Base-by-base conservation (phyloP, 768 basidiomycete genomes). In the Russula compacta region DNA sequence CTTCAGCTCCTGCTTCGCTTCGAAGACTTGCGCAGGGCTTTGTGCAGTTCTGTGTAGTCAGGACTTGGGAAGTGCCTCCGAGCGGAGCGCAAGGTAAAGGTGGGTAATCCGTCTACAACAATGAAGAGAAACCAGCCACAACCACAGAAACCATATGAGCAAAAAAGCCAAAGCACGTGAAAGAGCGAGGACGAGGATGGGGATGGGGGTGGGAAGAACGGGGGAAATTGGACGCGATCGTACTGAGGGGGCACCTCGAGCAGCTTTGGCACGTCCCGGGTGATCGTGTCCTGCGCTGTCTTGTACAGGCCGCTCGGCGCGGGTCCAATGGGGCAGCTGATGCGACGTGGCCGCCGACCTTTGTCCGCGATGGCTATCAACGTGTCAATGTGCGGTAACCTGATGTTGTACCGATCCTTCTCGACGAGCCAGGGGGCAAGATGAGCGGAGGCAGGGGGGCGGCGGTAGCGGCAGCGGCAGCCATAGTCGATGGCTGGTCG, bases 251-350 rank as follows among this genome's bases (percentile, higher is more conserved):
- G 60, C 11, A 61, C 24, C 12, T 44, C 44, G 24, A 29, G 24
- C 9, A 61, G 50, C 50, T 61, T 61, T 6, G 55, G 60, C 12
- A 61, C 55, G 7, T 61, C 51, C 29, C 56, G 39, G 32, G 38
- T 32, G 15, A 57, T 24, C 38, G 60, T 61, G 19, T 61, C 60
- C 15, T 53, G 60, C 11, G 60, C 55, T 7, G 60, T 61, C 29
- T 61, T 61, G 50, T 61, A 61, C 10, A 61, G 56, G 4, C 60
- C 60, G 44, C 44, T 53, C 19, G 60, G 60, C 10, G 32, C 56
- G 1, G 60, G 60, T 52, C 43, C 55, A 35, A 61, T 57, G 7
- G 60, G 36, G 32, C 39, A 35, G 38, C 21, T 40, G 36, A 40
- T 14, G 55, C 42, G 50, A 15, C 60, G 56, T 19, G 56, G 60